These are phyloP conservation scores for Erodium trifolium DNA, from an alignment of 441 rosid species.

Conservation along the genomic window DNA sequence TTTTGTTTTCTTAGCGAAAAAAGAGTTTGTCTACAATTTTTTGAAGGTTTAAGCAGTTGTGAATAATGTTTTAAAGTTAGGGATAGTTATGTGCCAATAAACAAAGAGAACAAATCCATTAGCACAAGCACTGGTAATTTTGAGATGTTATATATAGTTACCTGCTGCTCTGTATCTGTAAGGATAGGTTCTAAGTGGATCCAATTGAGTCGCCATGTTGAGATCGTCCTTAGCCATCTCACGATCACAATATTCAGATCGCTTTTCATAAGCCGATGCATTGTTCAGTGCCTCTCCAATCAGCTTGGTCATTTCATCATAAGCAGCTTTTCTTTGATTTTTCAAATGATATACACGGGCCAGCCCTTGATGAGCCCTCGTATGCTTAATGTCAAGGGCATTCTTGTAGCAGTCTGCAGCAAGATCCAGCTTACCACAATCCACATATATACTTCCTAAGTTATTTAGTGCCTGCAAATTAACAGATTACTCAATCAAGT, in stretches of 20 bases:
- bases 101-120: background rate
- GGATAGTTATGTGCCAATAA: no score
- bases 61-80: no score
- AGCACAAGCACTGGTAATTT: background rate
- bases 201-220: constrained; percentile 64
- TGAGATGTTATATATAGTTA: constrained; percentile 16
- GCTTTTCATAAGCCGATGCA: constrained; percentile 91
- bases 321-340: constrained; percentile 75
- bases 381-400: constrained; percentile 89
- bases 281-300: constrained; percentile 86
- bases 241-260: constrained; percentile 89
- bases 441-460: constrained; percentile 79
- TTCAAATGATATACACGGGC: constrained; percentile 86
- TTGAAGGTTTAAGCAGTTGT: no score
- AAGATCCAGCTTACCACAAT: constrained; percentile 80
- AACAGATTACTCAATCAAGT: background rate
- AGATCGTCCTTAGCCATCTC: constrained; percentile 94
- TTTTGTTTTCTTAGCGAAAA: no score
- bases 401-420: constrained; percentile 85
- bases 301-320: constrained; percentile 92
- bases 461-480: constrained; percentile 76
- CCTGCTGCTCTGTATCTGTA: constrained; percentile 98
- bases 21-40: no score
- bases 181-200: constrained; percentile 90
- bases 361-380: constrained; percentile 94